Conservation (phyloP, 495 filamentous ascomycete genomes). For the Beverwykella pulmonaria region DNA sequence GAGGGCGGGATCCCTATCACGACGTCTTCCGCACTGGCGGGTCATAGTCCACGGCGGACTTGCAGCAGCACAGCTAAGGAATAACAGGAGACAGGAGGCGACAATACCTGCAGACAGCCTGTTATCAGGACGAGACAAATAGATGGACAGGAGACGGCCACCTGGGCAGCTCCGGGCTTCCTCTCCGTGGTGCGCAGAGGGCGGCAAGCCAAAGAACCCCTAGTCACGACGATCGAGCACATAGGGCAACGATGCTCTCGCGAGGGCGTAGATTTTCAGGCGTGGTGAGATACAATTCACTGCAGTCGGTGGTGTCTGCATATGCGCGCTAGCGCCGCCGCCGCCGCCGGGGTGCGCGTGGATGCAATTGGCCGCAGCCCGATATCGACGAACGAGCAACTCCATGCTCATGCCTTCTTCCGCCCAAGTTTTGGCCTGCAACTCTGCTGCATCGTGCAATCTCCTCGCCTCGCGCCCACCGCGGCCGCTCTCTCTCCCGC, state of each 20-base stretch:
- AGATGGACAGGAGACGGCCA: neutral
- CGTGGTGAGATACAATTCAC: neutral
- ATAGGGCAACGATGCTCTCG: neutral
- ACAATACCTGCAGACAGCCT: neutral
- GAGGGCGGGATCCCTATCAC: conserved; percentile 1
- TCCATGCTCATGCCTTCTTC: neutral
- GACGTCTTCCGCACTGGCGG: conserved; percentile 1
- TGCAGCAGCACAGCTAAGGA: too few species aligned
- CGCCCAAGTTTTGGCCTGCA: neutral
- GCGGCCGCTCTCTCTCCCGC: neutral
- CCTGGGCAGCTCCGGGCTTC: neutral
- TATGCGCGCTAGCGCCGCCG: neutral
- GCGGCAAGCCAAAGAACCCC: neutral
- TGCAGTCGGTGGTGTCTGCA: neutral
- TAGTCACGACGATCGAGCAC: neutral
- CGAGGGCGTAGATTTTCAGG: neutral
- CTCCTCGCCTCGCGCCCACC: neutral
- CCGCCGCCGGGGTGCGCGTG: neutral
- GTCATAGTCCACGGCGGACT: neutral
- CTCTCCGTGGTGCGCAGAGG: neutral
- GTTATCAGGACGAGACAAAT: too few species aligned
- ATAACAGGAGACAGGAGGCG: too few species aligned
- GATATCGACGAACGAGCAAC: neutral
- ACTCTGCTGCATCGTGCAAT: neutral
- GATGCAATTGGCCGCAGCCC: neutral